Conservation (phyloP, 805 yeast genomes). For the Yarrowia porcina region DNA sequence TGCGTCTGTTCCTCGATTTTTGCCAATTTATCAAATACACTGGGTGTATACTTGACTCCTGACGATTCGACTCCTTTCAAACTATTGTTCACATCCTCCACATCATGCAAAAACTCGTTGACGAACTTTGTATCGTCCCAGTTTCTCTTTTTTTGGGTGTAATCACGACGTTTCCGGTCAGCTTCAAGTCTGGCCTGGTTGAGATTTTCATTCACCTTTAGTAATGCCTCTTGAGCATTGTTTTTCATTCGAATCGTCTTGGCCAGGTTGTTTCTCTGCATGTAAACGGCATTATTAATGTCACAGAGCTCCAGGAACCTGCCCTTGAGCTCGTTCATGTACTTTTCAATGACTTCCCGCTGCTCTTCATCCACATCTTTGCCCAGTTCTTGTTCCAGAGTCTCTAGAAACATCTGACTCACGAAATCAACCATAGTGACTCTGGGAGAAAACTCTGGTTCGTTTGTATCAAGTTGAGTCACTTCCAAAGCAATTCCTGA, state of each 20-base stretch:
- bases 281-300: neutral
- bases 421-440: constrained; percentile 8
- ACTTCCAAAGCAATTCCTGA: neutral
- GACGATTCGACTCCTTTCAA: neutral
- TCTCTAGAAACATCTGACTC: constrained; percentile 1
- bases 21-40: neutral
- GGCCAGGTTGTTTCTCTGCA: neutral
- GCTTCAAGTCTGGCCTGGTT: neutral
- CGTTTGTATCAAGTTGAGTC: neutral
- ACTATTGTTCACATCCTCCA: constrained; percentile 11
- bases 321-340: neutral
- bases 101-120: constrained; percentile 13
- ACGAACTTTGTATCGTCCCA: neutral
- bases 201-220: neutral
- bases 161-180: neutral
- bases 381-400: neutral
- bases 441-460: neutral
- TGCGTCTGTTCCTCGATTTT: constrained; percentile 8
- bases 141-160: neutral
- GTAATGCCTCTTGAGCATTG: neutral
- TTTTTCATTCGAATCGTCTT: neutral
- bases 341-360: neutral
- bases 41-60: neutral
- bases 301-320: neutral
- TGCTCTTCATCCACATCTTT: neutral